Evolutionary conservation across 1,284 basidiomycete species (phyloP), one percentile per base, ranked within the genome.

Genomic region (Leccinum fallax): DNA sequence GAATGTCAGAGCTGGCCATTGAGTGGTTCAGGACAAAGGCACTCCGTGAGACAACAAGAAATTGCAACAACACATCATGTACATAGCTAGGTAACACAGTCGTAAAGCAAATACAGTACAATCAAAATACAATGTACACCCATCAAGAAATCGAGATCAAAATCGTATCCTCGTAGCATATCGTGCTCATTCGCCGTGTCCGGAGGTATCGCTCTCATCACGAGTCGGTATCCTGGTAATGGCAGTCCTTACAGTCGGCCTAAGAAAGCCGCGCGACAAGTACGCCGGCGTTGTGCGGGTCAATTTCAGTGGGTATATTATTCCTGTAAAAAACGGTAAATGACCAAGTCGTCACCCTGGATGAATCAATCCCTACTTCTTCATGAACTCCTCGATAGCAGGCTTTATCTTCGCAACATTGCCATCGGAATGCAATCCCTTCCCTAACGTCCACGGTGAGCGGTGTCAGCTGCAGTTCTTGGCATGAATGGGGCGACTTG

Each of bases 361-460:
- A 40, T 26, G 48, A 11, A 3, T 15, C 9, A 36, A 43, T 10
- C 73, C 82, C 46, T 66, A 92, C 90, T 90, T 92, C 63, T 83
- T 81, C 86, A 96, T 93, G 60, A 98, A 79, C 55, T 92, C 88
- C 74, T 93, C 92, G 55, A 99, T 91, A 4, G 95, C 96, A 21
- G 97, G 97, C 73, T 93, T 96, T 74, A 98, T 86, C 78, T 97
- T 97, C 1, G 93, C 90, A 13, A 87, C 83, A 59, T 91, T 89
- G 30, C 87, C 85, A 55, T 83, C 78, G 28, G 94, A 96, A 76
- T 99, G 97, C 21, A 96, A 79, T 13, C 96, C 96, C 76, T 94
- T 93, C 7, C 88, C 88, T 81, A 11, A 15, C 24, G 53, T 16
- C 30, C 61, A 59, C 51, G 16, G 54, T 57, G 16, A 63, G 61